phyloP scores from a whole-genome alignment of 2,329 filamentous ascomycete species.

The Stachybotrys elegans region DNA sequence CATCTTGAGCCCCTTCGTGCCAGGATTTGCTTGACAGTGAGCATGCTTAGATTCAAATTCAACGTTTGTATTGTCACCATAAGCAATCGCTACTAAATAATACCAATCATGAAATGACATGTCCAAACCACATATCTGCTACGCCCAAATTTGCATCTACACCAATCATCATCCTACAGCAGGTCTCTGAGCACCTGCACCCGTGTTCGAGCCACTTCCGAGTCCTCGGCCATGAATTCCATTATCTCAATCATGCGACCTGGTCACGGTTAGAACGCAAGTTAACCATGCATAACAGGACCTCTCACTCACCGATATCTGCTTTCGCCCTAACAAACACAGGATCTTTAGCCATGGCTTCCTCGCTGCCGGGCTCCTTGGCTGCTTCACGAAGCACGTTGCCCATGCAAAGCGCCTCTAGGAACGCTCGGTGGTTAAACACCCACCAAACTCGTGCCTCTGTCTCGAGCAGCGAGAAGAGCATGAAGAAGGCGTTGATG shows the following conservation, averaged over 20 bases:
- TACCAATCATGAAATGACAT: too few species aligned
- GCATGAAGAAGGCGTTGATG: slow-evolving; percentile 67
- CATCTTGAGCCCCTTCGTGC: too few species aligned
- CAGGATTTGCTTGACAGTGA: too few species aligned
- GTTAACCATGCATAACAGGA: too few species aligned
- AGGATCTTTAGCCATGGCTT: slow-evolving; percentile 46
- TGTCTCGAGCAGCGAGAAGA: slow-evolving; percentile 61
- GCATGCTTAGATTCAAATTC: too few species aligned
- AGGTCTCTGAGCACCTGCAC: slow-evolving; percentile 55
- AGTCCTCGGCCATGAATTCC: slow-evolving; percentile 53
- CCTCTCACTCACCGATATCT: slow-evolving; percentile 52
- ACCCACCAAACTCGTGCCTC: slow-evolving; percentile 83
- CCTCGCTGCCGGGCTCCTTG: slow-evolving; percentile 39
- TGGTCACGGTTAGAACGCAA: too few species aligned
- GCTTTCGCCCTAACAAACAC: slow-evolving; percentile 53
- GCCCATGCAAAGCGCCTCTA: slow-evolving; percentile 68
- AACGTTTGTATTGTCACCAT: too few species aligned
- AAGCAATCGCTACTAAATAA: too few species aligned
- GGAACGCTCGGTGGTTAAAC: slow-evolving; percentile 74
- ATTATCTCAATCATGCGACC: slow-evolving; percentile 61
- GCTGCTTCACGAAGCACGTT: slow-evolving; percentile 50
- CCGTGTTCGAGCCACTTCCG: slow-evolving; percentile 54
- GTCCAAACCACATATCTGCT: too few species aligned
- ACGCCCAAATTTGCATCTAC: too few species aligned
- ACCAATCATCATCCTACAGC: too few species aligned